A percentile compares a stretch with the other conserved stretches of the same genome.
phyloP scores from a whole-genome alignment of 306 rosid genomes.

The Gastrolobium bilobum region DNA sequence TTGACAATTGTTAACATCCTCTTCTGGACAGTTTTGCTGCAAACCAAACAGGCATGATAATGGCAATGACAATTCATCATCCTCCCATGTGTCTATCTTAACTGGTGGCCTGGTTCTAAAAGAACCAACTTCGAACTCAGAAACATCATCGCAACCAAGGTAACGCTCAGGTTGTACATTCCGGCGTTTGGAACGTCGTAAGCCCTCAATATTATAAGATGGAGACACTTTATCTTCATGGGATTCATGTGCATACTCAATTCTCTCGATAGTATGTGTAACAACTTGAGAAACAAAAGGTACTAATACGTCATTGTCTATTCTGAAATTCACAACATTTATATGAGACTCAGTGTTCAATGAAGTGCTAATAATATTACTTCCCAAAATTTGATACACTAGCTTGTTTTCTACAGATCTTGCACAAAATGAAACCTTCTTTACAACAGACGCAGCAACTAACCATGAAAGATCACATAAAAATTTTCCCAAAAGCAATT shows the following conservation, averaged over 20 bases:
- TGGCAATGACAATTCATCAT: conserved; percentile 73
- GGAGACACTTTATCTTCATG: conserved; percentile 49
- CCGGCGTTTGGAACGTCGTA: conserved; percentile 92
- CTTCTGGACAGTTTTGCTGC: conserved; percentile 39
- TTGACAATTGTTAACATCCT: conserved; percentile 27
- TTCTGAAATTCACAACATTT: conserved; percentile 64
- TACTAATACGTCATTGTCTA: conserved; percentile 58
- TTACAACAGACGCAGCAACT: conserved; percentile 70
- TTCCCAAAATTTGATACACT: conserved; percentile 71
- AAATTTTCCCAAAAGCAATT: conserved; percentile 74
- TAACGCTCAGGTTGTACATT: conserved; percentile 88
- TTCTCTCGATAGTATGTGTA: conserved; percentile 42
- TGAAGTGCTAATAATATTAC: conserved; percentile 39
- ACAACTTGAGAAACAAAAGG: conserved; percentile 63
- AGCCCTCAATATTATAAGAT: conserved; percentile 53
- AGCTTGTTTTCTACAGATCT: conserved; percentile 78
- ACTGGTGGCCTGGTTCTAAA: conserved; percentile 64
- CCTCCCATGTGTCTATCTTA: conserved; percentile 56
- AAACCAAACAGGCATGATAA: conserved; percentile 61
- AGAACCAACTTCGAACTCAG: conserved; percentile 70
- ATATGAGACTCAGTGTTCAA: conserved; percentile 48
- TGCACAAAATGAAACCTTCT: conserved; percentile 64
- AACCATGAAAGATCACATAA: conserved; percentile 83
- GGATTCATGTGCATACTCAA: conserved; percentile 39
- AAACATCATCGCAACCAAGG: conserved; percentile 64